Conservation (phyloP, 1,284 basidiomycete genomes). For the Phellopilus nigrolimitatus region DNA sequence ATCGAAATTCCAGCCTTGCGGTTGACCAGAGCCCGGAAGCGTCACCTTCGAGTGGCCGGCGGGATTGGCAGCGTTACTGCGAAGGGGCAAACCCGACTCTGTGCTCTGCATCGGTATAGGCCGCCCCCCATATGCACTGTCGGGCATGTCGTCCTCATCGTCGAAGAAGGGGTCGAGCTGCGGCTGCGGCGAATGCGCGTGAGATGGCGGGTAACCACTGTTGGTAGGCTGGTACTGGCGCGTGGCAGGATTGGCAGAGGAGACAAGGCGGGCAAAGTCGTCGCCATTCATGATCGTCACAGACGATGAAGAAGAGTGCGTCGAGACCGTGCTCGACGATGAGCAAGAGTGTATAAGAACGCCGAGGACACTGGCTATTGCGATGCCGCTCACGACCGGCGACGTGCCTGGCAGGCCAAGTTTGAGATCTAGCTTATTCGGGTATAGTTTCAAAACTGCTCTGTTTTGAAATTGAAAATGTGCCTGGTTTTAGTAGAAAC, state of each 20-base stretch:
- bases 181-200: constrained; percentile 32
- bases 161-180: constrained; percentile 78
- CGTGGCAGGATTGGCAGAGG: constrained; percentile 65
- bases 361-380: constrained; percentile 1
- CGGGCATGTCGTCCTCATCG: constrained; percentile 65
- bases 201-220: constrained; percentile 52
- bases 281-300: constrained; percentile 46
- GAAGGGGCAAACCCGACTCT: constrained; percentile 62
- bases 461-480: no score
- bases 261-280: constrained; percentile 71
- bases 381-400: background rate
- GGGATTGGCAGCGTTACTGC: constrained; percentile 51
- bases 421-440: no score
- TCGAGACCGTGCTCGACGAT: constrained; percentile 1
- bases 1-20: constrained; percentile 70
- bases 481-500: no score
- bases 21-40: constrained; percentile 38
- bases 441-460: no score
- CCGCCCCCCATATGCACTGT: constrained; percentile 59
- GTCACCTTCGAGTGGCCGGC: constrained; percentile 52
- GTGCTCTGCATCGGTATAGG: constrained; percentile 60
- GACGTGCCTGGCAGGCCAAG: no score
- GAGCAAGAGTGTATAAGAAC: constrained; percentile 2
- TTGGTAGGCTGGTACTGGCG: constrained; percentile 47
- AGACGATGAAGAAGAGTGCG: constrained; percentile 6